Base-by-base conservation (phyloP, 2,329 filamentous ascomycete genomes). In the Stagonosporopsis rhizophila region DNA sequence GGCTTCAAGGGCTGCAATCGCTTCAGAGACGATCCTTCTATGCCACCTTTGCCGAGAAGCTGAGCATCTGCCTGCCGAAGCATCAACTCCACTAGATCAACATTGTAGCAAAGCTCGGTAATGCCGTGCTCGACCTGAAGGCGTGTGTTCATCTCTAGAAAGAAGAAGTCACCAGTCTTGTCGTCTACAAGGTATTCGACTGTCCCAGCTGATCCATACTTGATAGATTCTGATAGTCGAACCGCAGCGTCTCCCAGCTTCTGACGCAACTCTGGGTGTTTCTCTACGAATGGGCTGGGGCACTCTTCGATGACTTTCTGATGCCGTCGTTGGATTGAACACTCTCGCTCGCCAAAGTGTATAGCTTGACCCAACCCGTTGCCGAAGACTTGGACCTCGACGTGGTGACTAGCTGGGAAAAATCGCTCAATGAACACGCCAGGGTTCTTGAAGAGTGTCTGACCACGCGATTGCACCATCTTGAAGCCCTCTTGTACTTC, bases 281-380 rank as follows among this genome's bases (percentile, higher is more conserved):
- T 77, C 44, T 77, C 75, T 0, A 85, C 78, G 56, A 88, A 87
- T 0, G 92, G 91, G 14, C 90, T 91, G 0, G 92, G 92, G 3
- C 89, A 92, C 76, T 96, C 92, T 73, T 96, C 92, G 20, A 96
- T 83, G 38, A 96, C 90, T 78, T 96, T 96, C 73, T 96, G 92
- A 71, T 96, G 92, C 37, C 92, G 81, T 61, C 92, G 81, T 77
- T 96, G 92, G 12, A 96, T 84, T 47, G 90, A 94, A 77, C 92
- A 96, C 73, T 96, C 92, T 52, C 92, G 83, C 78, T 96, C 92
- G 19, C 92, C 91, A 27, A 96, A 85, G n/a, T 89, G 87, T 9
- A 96, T 88, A 15, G 89, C 91, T 70, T 89, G 86, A 1, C 91
- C 92, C 65, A 87, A 82, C 47, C 87, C 87, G 70, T 96, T 92